These are phyloP conservation scores for Torulaspora gathmanii DNA, from an alignment of 805 yeast species.

Conservation along the genomic window DNA sequence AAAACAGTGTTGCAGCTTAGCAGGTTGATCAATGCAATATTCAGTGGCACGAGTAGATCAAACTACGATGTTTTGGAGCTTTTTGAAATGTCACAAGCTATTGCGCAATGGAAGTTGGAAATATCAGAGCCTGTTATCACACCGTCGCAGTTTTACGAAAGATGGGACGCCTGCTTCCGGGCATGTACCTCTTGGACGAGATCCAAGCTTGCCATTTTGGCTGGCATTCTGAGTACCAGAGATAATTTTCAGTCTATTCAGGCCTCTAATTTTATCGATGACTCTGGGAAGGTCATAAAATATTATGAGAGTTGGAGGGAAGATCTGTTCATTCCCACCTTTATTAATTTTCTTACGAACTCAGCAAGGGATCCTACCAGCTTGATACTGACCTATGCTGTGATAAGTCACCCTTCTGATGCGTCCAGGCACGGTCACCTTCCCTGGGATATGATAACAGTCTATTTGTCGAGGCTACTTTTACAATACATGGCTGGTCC, in stretches of 20 bases:
- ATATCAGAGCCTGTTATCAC: slow-evolving; percentile 32
- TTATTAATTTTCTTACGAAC: slow-evolving; percentile 10
- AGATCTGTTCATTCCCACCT: slow-evolving; percentile 23
- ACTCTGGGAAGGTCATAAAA: slow-evolving; percentile 14
- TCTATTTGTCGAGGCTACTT: slow-evolving; percentile 14
- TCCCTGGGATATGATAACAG: slow-evolving; percentile 18
- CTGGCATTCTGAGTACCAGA: slow-evolving; percentile 26
- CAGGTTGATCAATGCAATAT: slow-evolving; percentile 13
- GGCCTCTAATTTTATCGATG: slow-evolving; percentile 22
- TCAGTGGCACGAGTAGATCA: slow-evolving; percentile 14
- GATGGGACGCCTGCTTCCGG: slow-evolving; percentile 22
- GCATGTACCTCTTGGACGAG: slow-evolving; percentile 22
- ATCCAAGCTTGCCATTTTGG: slow-evolving; percentile 20
- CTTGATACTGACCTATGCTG: slow-evolving; percentile 14
- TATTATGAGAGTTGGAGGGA: slow-evolving; percentile 23
- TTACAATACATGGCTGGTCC: slow-evolving; percentile 11
- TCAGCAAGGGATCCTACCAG: slow-evolving; percentile 1
- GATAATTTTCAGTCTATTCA: slow-evolving; percentile 20
- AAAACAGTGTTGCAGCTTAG: slow-evolving; percentile 11
- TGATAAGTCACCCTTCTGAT: slow-evolving; percentile 10
- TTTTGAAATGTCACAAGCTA: slow-evolving; percentile 20
- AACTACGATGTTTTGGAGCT: slow-evolving; percentile 12
- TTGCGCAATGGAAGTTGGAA: slow-evolving; percentile 30
- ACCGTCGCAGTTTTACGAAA: slow-evolving; percentile 20
- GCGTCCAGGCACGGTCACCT: slow-evolving; percentile 1